Conservation (phyloP, 1,284 basidiomycete species). For the Ganoderma lingzhi region DNA sequence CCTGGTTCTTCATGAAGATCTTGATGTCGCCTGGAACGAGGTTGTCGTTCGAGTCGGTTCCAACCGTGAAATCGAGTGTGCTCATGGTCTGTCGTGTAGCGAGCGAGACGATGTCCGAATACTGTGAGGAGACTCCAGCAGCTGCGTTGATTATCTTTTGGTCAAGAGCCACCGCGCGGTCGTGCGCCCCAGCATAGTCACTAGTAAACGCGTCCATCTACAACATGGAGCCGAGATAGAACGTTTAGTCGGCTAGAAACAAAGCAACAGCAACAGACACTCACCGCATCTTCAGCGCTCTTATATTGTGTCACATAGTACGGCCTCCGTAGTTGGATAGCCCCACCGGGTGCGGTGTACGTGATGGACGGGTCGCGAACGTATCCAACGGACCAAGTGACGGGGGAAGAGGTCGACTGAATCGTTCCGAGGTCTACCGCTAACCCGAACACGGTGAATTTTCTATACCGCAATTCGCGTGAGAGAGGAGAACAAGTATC, state of each 20-base stretch:
- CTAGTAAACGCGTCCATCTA: slow-evolving; percentile 40
- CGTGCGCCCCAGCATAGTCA: slow-evolving; percentile 33
- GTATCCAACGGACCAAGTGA: slow-evolving; percentile 37
- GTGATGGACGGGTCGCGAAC: slow-evolving; percentile 36
- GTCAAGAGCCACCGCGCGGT: slow-evolving; percentile 38
- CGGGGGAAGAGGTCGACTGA: slow-evolving; percentile 26
- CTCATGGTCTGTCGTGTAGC: slow-evolving; percentile 51
- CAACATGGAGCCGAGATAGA: background rate
- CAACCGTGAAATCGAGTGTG: slow-evolving; percentile 47
- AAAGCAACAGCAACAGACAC: slow-evolving; percentile 8
- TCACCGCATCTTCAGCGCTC: slow-evolving; percentile 27
- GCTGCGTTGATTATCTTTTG: slow-evolving; percentile 35
- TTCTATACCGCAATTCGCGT: slow-evolving; percentile 11
- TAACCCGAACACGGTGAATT: slow-evolving; percentile 32
- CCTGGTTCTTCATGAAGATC: slow-evolving; percentile 54
- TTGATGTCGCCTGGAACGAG: slow-evolving; percentile 49
- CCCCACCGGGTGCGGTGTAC: slow-evolving; percentile 31
- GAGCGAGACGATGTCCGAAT: slow-evolving; percentile 50
- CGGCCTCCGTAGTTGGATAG: slow-evolving; percentile 36
- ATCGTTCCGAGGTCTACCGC: slow-evolving; percentile 37
- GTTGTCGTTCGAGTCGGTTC: slow-evolving; percentile 41
- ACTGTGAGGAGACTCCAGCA: slow-evolving; percentile 38
- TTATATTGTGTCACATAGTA: slow-evolving; percentile 37
- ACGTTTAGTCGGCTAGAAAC: background rate
- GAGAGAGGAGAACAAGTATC: background rate